Evolutionary conservation across 116 monocot genomes (phyloP).

Genomic region (Posidonia oceanica): DNA sequence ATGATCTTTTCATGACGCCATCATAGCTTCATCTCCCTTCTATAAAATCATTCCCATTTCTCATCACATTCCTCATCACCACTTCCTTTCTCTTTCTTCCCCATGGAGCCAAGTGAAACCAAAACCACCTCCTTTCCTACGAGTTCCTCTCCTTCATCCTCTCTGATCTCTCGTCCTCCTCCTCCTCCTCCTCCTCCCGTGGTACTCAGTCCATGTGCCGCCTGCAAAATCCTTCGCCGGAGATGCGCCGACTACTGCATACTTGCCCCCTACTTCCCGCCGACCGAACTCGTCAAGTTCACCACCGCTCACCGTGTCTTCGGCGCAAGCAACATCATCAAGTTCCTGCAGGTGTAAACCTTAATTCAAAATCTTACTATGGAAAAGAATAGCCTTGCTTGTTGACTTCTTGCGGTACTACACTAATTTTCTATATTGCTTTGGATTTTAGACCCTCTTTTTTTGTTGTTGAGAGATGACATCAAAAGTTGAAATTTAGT

Average conservation of each 20-base stretch:
- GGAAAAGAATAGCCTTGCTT: no score
- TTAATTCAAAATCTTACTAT: no score
- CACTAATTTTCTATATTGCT: no score
- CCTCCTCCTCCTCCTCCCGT: conserved; percentile 9
- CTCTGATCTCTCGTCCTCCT: no score
- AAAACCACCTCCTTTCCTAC: conserved; percentile 10
- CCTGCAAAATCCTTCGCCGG: conserved; percentile 85
- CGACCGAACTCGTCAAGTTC: conserved; percentile 69
- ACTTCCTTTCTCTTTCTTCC: no score
- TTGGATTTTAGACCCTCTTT: no score
- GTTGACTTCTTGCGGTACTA: no score
- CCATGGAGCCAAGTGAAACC: conserved; percentile 28
- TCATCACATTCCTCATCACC: background rate
- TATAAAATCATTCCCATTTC: background rate
- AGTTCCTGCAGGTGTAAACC: conserved; percentile 44
- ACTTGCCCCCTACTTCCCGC: conserved; percentile 82
- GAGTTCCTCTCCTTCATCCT: background rate
- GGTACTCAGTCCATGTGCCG: conserved; percentile 67
- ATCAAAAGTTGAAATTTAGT: background rate
- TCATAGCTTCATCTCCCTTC: background rate
- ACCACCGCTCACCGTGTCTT: conserved; percentile 75
- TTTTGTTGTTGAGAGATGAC: no score
- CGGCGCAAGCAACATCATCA: conserved; percentile 92
- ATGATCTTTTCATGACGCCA: background rate
- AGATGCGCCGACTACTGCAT: conserved; percentile 53